Percentiles rank a stretch among this genome's conserved stretches.
These are phyloP conservation scores for Trichoderma sp. DNA, from an alignment of 2,329 filamentous ascomycete genomes.

Conservation along the genomic window DNA sequence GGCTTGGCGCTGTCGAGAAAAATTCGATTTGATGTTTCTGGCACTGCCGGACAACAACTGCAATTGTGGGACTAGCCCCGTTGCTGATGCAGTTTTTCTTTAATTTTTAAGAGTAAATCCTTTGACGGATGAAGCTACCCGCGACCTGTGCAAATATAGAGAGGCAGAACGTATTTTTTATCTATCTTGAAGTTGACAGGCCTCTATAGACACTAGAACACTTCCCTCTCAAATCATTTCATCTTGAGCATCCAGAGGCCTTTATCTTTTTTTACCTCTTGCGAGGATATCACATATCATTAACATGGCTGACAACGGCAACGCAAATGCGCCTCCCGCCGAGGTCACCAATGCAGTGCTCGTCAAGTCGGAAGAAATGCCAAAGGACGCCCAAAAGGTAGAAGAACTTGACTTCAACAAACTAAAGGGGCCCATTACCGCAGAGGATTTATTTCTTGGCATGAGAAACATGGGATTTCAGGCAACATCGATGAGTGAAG, in stretches of 20 bases:
- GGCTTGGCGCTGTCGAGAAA: not conserved
- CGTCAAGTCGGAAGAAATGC: slow-evolving; percentile 79
- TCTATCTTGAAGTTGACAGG: not conserved
- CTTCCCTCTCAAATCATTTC: not conserved
- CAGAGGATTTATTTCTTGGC: slow-evolving; percentile 76
- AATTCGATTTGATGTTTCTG: not conserved
- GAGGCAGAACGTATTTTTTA: not conserved
- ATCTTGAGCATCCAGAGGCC: not conserved
- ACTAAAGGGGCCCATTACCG: slow-evolving; percentile 75
- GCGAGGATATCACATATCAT: not conserved
- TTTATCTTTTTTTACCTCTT: not conserved
- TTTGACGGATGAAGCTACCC: slow-evolving; percentile 6
- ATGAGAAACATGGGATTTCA: slow-evolving; percentile 84
- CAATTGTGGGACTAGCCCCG: not conserved
- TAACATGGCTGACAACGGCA: slow-evolving; percentile 39
- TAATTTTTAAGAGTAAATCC: not conserved
- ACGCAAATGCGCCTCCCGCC: slow-evolving; percentile 52
- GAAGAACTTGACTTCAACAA: slow-evolving; percentile 91
- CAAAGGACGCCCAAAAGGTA: slow-evolving; percentile 76
- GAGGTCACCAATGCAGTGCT: slow-evolving; percentile 79
- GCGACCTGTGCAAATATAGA: slow-evolving; percentile 10
- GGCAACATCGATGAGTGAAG: slow-evolving; percentile 74
- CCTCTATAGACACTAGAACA: not conserved
- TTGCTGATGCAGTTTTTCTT: not conserved
- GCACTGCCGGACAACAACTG: not conserved